Conservation (phyloP, 345 rosid species). For the Heritiera fomes region DNA sequence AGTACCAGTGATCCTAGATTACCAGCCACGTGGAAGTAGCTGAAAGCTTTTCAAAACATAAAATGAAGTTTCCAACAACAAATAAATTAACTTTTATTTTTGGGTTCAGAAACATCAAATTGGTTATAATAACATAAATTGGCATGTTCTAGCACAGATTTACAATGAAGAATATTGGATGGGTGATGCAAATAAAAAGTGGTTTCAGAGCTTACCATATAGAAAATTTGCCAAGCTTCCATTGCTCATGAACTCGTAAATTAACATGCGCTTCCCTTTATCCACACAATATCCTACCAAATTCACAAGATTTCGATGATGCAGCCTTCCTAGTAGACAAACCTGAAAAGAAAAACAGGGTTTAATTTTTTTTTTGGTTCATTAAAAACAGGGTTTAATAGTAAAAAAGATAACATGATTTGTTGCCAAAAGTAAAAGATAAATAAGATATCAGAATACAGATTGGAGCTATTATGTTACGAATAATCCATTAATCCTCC, state of each 20-base stretch:
- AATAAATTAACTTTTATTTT: no score
- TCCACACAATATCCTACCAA: slow-evolving; percentile 85
- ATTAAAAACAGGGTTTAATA: slow-evolving; percentile 16
- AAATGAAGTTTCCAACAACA: not conserved
- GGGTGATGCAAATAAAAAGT: not conserved
- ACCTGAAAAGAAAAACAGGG: slow-evolving; percentile 50
- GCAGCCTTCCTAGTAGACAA: slow-evolving; percentile 83
- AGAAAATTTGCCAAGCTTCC: slow-evolving; percentile 87
- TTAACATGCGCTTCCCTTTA: slow-evolving; percentile 75
- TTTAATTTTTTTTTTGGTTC: not conserved
- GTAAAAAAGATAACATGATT: not conserved
- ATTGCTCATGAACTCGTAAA: slow-evolving; percentile 96
- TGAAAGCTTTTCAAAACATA: not conserved
- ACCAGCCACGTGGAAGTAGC: not conserved
- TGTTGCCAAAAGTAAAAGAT: not conserved
- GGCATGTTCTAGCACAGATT: not conserved
- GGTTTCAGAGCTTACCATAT: slow-evolving; percentile 55
- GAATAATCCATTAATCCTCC: not conserved
- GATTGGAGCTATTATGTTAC: not conserved
- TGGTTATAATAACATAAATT: not conserved
- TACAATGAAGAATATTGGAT: not conserved
- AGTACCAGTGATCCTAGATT: not conserved
- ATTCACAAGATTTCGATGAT: slow-evolving; percentile 95
- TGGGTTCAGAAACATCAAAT: not conserved
- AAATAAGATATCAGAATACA: not conserved